Evolutionary conservation across 192 early-diverging fungal genomes (phyloP), one percentile per base, ranked within the genome.

Genomic region (Backusella luteola): DNA sequence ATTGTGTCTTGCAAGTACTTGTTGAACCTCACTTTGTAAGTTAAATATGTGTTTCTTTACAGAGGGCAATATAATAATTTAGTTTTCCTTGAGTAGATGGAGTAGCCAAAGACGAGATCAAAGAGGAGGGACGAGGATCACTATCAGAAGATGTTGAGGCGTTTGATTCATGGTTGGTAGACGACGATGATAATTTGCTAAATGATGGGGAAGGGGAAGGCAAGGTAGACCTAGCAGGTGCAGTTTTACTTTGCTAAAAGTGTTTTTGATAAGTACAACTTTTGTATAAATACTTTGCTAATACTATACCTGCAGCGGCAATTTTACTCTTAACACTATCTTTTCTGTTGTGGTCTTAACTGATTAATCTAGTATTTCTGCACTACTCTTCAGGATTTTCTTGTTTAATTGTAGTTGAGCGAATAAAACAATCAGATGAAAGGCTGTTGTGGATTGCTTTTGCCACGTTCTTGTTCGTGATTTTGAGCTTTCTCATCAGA

Each of bases 221-320:
- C 35, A 36, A 7, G 35, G 35, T 7, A 6, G 70, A 34, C 0
- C 0, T 8, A 19, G 32, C 46, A 72, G 70, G 29, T 72, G 46
- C 29, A 72, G 46, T 14, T 14, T 46, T 72, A 53, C 14, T 36
- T 72, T 53, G 36, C 34, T 46, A 71, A 29, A 72, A 15, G 49
- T 72, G 46, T 1, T 72, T 32, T 72, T 72, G 15, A 72, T 72
- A 49, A 72, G 46, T 72, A 72, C 15, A 53, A 1, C 49, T 46
- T 72, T 72, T 38, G 26, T 72, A 49, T 72, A 72, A 72, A 72
- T 72, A 7, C 2, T 68, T 68, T 68, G 35, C 36, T 68, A 68
- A 39, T 68, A 68, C 35, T 68, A 38, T 68, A 68, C 67, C 67
- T 68, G 11, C 0, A 19, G 67, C 67, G 36, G 6, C 8, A 68